These are phyloP conservation scores for Agastache rugosa DNA, from an alignment of 257 asterid species.

Conservation along the genomic window DNA sequence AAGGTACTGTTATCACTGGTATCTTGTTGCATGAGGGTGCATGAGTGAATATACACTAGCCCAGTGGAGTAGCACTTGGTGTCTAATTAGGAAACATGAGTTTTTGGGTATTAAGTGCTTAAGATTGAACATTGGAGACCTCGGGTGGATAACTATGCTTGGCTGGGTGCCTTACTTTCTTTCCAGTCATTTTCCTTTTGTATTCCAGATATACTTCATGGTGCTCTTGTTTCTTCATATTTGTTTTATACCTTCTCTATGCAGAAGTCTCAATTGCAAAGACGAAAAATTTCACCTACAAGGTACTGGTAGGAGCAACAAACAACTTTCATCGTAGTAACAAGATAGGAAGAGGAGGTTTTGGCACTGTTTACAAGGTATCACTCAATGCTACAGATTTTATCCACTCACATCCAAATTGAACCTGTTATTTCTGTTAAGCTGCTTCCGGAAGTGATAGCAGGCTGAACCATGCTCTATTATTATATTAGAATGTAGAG, in stretches of 20 bases:
- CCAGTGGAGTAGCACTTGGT: constrained; percentile 15
- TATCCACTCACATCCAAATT: constrained; percentile 4
- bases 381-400: constrained; percentile 31
- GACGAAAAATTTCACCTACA: constrained; percentile 67
- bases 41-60: constrained; percentile 7
- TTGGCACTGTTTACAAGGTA: constrained; percentile 94
- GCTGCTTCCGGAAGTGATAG: constrained; percentile 15
- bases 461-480: constrained; percentile 12
- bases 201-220: constrained; percentile 5
- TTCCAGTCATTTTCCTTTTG: not conserved
- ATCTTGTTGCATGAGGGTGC: constrained; percentile 29
- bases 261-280: constrained; percentile 52
- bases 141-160: constrained; percentile 16
- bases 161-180: constrained; percentile 18
- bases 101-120: not conserved
- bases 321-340: constrained; percentile 63
- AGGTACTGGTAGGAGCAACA: constrained; percentile 69
- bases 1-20: constrained; percentile 12
- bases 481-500: constrained; percentile 14
- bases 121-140: not conserved
- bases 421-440: constrained; percentile 29
- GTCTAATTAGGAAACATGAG: constrained; percentile 14
- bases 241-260: constrained; percentile 34
- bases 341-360: constrained; percentile 93
- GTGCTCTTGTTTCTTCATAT: constrained; percentile 31